Percentiles rank a stretch among this genome's conserved stretches.
Evolutionary conservation across 495 filamentous ascomycete genomes (phyloP).

Genomic region (Cudoniella acicularis): DNA sequence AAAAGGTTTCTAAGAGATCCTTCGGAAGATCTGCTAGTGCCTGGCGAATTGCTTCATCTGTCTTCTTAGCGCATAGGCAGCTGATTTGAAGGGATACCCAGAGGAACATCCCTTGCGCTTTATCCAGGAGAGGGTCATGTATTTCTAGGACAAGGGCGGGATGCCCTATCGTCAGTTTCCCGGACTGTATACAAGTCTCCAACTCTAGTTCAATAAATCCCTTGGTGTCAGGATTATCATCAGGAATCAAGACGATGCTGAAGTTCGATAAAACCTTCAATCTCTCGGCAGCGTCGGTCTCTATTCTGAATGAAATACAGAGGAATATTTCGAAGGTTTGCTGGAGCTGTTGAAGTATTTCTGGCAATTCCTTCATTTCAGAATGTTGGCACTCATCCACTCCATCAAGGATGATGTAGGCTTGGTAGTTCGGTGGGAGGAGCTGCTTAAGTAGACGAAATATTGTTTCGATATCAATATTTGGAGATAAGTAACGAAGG

Average conservation of each 20-base stretch:
- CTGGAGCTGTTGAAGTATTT: constrained; percentile 26
- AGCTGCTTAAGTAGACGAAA: constrained; percentile 15
- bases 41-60: constrained; percentile 37
- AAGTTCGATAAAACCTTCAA: constrained; percentile 18
- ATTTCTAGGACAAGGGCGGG: constrained; percentile 35
- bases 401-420: constrained; percentile 35
- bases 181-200: constrained; percentile 27
- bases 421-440: constrained; percentile 21
- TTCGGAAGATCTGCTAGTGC: constrained; percentile 38
- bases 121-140: constrained; percentile 28
- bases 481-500: constrained; percentile 16
- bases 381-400: constrained; percentile 33
- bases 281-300: constrained; percentile 22
- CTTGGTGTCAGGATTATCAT: constrained; percentile 38
- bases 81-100: constrained; percentile 45
- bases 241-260: constrained; percentile 28
- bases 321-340: constrained; percentile 24
- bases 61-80: constrained; percentile 33
- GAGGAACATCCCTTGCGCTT: constrained; percentile 42
- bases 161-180: constrained; percentile 33
- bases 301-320: constrained; percentile 32
- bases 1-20: constrained; percentile 37
- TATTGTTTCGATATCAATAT: constrained; percentile 24
- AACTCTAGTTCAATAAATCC: constrained; percentile 35
- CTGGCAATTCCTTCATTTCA: constrained; percentile 25